Percentiles rank a stretch among this genome's conserved stretches.
These are phyloP conservation scores for Groenewaldozyma tartarivorans DNA, from an alignment of 805 yeast species.

Conservation along the genomic window DNA sequence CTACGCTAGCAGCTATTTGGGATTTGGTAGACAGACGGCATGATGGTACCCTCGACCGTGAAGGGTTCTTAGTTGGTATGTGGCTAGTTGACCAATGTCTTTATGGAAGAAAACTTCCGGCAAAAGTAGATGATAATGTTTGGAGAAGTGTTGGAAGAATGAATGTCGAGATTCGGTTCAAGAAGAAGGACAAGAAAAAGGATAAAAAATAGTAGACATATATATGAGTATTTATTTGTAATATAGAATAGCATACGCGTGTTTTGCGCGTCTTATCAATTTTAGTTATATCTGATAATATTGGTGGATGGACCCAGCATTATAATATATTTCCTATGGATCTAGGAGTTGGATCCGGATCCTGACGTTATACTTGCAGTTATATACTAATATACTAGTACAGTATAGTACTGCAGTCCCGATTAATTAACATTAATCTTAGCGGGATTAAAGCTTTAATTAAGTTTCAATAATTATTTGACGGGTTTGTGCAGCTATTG, in stretches of 20 bases:
- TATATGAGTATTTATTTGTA: background rate
- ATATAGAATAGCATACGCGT: background rate
- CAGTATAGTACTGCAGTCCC: too few relatives aligned
- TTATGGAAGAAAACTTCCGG: slow-evolving; percentile 86
- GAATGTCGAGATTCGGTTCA: slow-evolving; percentile 29
- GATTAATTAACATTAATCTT: too few relatives aligned
- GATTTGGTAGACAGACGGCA: slow-evolving; percentile 43
- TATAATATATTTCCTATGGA: too few relatives aligned
- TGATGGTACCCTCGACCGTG: slow-evolving; percentile 70
- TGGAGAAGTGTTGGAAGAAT: slow-evolving; percentile 66
- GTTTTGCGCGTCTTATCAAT: too few relatives aligned
- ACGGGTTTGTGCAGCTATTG: too few relatives aligned
- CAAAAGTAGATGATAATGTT: slow-evolving; percentile 50
- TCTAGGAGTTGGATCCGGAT: too few relatives aligned
- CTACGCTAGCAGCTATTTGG: slow-evolving; percentile 61
- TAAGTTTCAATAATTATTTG: too few relatives aligned
- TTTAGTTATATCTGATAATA: too few relatives aligned
- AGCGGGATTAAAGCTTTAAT: too few relatives aligned
- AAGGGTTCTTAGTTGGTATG: slow-evolving; percentile 90
- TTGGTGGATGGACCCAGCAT: too few relatives aligned
- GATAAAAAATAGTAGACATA: slow-evolving; percentile 7
- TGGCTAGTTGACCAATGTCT: slow-evolving; percentile 96
- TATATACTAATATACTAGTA: too few relatives aligned
- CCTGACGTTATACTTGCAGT: too few relatives aligned
- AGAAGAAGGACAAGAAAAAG: slow-evolving; percentile 14